phyloP scores from a whole-genome alignment of 2,329 filamentous ascomycete species.

The Anisogramma anomala region DNA sequence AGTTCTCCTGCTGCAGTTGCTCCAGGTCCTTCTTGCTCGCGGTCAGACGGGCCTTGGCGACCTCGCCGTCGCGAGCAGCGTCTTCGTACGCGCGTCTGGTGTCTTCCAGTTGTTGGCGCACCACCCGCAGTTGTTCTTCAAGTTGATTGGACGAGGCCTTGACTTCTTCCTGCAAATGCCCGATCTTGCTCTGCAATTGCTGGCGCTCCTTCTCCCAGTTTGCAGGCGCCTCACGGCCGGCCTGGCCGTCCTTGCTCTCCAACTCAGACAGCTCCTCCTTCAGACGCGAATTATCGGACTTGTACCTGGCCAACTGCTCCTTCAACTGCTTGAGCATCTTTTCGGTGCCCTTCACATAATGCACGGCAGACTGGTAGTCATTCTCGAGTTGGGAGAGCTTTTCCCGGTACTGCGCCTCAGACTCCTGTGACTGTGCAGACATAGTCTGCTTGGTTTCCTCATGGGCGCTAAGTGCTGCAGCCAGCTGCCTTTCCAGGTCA shows the following conservation, averaged over 20 bases:
- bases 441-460: conserved; percentile 73
- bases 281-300: conserved; percentile 70
- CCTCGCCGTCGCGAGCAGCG: conserved; percentile 44
- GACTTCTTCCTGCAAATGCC: conserved; percentile 57
- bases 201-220: conserved; percentile 68
- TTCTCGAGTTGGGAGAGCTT: conserved; percentile 90
- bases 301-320: conserved; percentile 88
- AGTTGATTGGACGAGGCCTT: conserved; percentile 53
- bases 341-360: conserved; percentile 96
- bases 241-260: conserved; percentile 38
- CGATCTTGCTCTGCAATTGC: conserved; percentile 56
- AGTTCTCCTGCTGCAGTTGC: conserved; percentile 72
- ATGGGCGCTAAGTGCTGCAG: conserved; percentile 63
- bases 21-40: conserved; percentile 58
- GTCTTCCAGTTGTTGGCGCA: conserved; percentile 58
- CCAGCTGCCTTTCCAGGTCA: conserved; percentile 81
- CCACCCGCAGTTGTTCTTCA: conserved; percentile 55
- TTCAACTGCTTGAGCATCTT: conserved; percentile 99
- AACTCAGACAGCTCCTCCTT: conserved; percentile 68
- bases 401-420: conserved; percentile 81
- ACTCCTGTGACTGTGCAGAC: conserved; percentile 70
- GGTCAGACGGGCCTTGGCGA: conserved; percentile 45
- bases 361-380: conserved; percentile 94
- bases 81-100: conserved; percentile 59
- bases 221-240: conserved; percentile 32